These are phyloP conservation scores for Brassica nigra DNA, from an alignment of 345 rosid species.

Conservation along the genomic window DNA sequence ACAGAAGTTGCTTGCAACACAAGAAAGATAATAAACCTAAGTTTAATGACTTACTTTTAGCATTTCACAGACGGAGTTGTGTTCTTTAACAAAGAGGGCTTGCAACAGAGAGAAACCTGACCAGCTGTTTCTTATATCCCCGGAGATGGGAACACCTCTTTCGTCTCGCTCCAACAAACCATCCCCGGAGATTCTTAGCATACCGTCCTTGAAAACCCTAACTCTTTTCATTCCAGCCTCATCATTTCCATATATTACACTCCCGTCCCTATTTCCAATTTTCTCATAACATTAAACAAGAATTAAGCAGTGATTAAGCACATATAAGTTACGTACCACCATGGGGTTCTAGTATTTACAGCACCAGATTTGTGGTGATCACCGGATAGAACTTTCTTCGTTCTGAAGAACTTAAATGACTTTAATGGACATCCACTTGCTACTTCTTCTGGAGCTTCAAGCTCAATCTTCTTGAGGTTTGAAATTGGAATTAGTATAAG, in stretches of 20 bases:
- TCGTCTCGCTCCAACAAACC: slow-evolving; percentile 61
- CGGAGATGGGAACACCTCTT: slow-evolving; percentile 66
- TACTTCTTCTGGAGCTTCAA: slow-evolving; percentile 54
- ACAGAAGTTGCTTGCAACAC: not conserved
- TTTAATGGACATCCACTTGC: slow-evolving; percentile 63
- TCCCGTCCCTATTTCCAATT: slow-evolving; percentile 60
- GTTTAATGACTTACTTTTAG: slow-evolving; percentile 27
- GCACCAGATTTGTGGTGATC: slow-evolving; percentile 48
- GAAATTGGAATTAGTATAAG: not conserved
- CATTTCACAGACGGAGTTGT: slow-evolving; percentile 65
- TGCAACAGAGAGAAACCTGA: slow-evolving; percentile 74
- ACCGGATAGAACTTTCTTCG: slow-evolving; percentile 56
- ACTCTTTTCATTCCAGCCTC: slow-evolving; percentile 64
- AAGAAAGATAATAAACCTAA: not conserved
- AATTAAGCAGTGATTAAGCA: not conserved
- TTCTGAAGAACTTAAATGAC: slow-evolving; percentile 58
- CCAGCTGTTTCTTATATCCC: slow-evolving; percentile 82
- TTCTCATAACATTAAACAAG: not conserved
- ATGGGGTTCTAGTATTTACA: slow-evolving; percentile 72
- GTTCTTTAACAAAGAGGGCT: slow-evolving; percentile 72
- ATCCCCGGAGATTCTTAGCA: slow-evolving; percentile 55
- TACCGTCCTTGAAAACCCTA: slow-evolving; percentile 71
- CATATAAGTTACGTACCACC: slow-evolving; percentile 56
- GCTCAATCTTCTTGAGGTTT: slow-evolving; percentile 52
- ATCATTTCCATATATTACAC: slow-evolving; percentile 73